phyloP scores from a whole-genome alignment of 2,329 filamentous ascomycete genomes.

The Fonsecaea multimorphosa region DNA sequence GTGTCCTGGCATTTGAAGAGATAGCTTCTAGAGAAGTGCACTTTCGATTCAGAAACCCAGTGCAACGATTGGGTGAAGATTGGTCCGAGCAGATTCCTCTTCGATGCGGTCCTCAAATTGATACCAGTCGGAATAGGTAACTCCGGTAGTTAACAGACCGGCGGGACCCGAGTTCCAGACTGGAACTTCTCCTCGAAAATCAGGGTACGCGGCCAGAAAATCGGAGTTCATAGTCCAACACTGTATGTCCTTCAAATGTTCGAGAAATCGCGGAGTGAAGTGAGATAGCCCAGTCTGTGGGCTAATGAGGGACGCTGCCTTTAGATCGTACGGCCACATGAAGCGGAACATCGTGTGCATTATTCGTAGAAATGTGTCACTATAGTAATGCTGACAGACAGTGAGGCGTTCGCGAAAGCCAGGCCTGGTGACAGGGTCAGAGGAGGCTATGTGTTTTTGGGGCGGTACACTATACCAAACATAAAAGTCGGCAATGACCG shows the following conservation, averaged over 20 bases:
- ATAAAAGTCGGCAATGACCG: not conserved
- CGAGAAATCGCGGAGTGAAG: constrained; percentile 2
- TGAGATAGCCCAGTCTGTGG: not conserved
- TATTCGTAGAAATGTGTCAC: not conserved
- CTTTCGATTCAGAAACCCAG: too few relatives aligned
- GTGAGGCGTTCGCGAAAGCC: not conserved
- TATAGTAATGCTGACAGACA: not conserved
- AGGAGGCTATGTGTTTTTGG: not conserved
- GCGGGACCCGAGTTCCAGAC: not conserved
- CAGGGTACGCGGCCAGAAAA: constrained; percentile 6
- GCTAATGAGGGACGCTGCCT: not conserved
- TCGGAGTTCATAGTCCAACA: constrained; percentile 14
- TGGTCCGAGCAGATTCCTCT: too few relatives aligned
- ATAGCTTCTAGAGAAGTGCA: too few relatives aligned
- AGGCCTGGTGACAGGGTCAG: not conserved
- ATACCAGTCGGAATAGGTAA: not conserved
- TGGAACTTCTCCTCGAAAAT: not conserved
- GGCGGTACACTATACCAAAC: too few relatives aligned
- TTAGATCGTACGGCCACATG: not conserved
- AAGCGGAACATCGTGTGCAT: not conserved
- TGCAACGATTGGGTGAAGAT: too few relatives aligned
- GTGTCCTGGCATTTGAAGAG: too few relatives aligned
- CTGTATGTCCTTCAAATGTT: constrained; percentile 4
- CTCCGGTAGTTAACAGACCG: not conserved
- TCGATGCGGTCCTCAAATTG: not conserved